Conservation (phyloP, 73 alveolate species). For the Blepharisma japonicum region DNA sequence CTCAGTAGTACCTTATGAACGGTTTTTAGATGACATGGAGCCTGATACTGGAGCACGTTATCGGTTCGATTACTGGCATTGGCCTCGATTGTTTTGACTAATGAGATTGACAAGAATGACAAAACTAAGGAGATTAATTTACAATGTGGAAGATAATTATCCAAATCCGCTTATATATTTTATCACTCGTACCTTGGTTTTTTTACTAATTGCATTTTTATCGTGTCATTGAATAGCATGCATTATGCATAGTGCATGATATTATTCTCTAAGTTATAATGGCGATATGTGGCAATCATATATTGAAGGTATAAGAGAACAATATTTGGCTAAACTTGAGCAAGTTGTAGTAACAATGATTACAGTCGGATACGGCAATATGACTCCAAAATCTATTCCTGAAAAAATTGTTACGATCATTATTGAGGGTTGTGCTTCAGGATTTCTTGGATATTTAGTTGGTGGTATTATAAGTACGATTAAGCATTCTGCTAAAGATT, state of each 20-base stretch:
- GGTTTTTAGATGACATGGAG: not conserved
- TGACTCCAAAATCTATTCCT: slow-evolving; percentile 59
- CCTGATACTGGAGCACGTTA: not conserved
- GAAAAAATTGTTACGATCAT: slow-evolving; percentile 55
- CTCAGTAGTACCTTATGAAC: not conserved
- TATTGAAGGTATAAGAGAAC: not conserved
- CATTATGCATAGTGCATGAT: too few species aligned
- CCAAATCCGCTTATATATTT: not conserved
- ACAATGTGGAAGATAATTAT: not conserved
- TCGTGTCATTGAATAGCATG: too few species aligned
- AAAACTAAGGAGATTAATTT: not conserved
- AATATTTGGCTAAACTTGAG: slow-evolving; percentile 61
- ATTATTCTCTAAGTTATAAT: not conserved
- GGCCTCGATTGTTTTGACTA: not conserved
- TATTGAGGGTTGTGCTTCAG: slow-evolving; percentile 73
- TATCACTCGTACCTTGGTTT: not conserved
- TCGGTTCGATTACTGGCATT: too few species aligned
- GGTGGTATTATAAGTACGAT: slow-evolving; percentile 63
- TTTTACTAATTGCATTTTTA: not conserved
- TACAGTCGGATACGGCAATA: slow-evolving; percentile 90
- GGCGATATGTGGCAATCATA: not conserved
- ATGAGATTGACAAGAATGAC: not conserved
- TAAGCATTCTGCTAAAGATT: slow-evolving; percentile 52
- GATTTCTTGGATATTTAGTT: slow-evolving; percentile 80
- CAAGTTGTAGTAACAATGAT: slow-evolving; percentile 87